Evolutionary conservation across 2,329 filamentous ascomycete genomes (phyloP).

Genomic region (Alternaria sp.): DNA sequence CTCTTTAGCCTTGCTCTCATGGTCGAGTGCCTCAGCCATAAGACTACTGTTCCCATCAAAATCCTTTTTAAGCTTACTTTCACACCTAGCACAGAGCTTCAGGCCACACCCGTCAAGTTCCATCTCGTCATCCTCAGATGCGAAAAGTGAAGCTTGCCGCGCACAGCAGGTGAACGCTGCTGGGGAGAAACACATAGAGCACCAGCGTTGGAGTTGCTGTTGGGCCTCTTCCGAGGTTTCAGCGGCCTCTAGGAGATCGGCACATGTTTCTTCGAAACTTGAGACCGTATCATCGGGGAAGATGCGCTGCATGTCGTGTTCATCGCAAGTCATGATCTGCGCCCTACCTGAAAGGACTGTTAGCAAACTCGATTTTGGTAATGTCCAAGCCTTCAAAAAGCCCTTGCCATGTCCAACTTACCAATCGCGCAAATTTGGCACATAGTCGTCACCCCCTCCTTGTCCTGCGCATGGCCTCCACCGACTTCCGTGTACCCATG

Average conservation of each 20-base stretch:
- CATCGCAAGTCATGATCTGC: conserved; percentile 34
- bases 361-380: background rate
- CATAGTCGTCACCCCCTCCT: conserved; percentile 36
- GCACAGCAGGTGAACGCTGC: conserved; percentile 27
- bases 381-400: rapidly evolving
- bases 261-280: conserved; percentile 16
- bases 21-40: conserved; percentile 29
- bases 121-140: conserved; percentile 8
- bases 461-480: conserved; percentile 48
- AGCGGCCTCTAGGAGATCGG: conserved; percentile 20
- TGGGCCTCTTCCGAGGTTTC: conserved; percentile 17
- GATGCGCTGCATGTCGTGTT: conserved; percentile 25
- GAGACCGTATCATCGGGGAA: background rate
- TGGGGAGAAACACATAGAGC: conserved; percentile 41
- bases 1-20: conserved; percentile 28
- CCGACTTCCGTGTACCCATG: conserved; percentile 51
- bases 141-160: conserved; percentile 10
- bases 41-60: conserved; percentile 19
- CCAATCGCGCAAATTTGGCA: conserved; percentile 32
- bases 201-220: conserved; percentile 38
- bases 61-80: conserved; percentile 15
- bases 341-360: conserved; percentile 15
- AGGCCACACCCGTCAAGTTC: conserved; percentile 39
- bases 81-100: conserved; percentile 34
- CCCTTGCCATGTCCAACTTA: background rate